These are phyloP conservation scores for Solanum bulbocastanum DNA, from an alignment of 257 asterid species.

Conservation along the genomic window DNA sequence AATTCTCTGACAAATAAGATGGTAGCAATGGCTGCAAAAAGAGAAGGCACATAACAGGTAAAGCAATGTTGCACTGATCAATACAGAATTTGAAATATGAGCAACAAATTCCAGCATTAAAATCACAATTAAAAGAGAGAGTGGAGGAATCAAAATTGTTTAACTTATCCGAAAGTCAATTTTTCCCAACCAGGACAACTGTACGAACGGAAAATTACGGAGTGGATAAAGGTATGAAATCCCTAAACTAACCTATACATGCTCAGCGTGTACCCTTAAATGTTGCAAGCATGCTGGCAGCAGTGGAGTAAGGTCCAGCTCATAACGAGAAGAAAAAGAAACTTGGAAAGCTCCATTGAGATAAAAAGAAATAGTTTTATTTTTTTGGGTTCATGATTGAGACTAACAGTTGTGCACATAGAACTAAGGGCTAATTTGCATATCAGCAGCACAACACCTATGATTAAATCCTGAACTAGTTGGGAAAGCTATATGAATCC, in stretches of 20 bases:
- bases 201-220: not conserved
- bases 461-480: not conserved
- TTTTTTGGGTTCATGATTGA: not conserved
- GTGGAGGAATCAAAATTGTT: not conserved
- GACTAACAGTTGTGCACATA: not conserved
- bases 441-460: not conserved
- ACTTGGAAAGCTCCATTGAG: not conserved
- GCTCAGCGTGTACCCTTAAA: not conserved
- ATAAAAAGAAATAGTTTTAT: not conserved
- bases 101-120: not conserved
- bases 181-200: not conserved
- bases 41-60: not conserved
- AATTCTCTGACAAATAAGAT: conserved; percentile 67
- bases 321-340: not conserved
- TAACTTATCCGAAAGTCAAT: not conserved
- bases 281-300: not conserved
- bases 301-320: not conserved
- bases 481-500: not conserved
- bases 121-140: not conserved
- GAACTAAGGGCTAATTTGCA: not conserved
- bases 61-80: not conserved
- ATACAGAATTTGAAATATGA: not conserved
- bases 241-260: not conserved
- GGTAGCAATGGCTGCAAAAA: conserved; percentile 70
- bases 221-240: not conserved